Evolutionary conservation across 208 protist genomes (phyloP).

Genomic region (Trypanosoma avium): DNA sequence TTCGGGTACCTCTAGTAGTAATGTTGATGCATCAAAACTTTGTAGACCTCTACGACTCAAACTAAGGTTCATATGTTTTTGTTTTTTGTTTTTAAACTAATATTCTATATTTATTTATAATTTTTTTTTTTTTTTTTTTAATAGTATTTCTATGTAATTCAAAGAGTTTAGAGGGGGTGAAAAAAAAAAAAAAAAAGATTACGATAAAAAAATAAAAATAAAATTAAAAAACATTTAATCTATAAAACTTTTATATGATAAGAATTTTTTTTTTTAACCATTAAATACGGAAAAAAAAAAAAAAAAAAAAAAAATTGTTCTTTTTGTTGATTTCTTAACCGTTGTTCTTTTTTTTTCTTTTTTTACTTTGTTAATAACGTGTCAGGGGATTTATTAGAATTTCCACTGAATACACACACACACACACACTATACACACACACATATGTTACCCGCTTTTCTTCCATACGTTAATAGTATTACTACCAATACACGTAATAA

Average conservation of each 20-base stretch:
- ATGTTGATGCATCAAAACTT: constrained; percentile 58
- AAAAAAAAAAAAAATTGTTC: constrained; percentile 3
- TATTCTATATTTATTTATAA: no score
- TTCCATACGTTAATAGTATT: constrained; percentile 88
- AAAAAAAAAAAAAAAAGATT: no score
- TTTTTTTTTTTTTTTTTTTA: no score
- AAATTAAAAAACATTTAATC: no score
- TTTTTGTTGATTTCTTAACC: constrained; percentile 17
- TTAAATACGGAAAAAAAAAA: no score
- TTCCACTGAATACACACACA: constrained; percentile 4
- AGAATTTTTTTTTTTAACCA: constrained; percentile 16
- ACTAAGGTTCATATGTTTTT: constrained; percentile 59
- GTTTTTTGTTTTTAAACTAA: background rate
- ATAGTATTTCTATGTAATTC: no score
- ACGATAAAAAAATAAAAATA: no score
- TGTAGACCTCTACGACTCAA: constrained; percentile 70
- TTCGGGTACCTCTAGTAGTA: constrained; percentile 27
- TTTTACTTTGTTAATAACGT: background rate
- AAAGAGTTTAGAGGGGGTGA: no score
- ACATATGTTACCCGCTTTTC: constrained; percentile 49
- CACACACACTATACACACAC: background rate
- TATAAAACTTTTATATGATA: background rate
- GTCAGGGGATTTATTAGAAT: background rate
- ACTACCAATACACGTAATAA: constrained; percentile 89
- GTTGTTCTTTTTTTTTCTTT: constrained; percentile 3